A percentile compares a stretch with the other conserved stretches of the same genome.
phyloP scores from a whole-genome alignment of 371 early-diverging fungal genomes.

The Mortierella sp. region DNA sequence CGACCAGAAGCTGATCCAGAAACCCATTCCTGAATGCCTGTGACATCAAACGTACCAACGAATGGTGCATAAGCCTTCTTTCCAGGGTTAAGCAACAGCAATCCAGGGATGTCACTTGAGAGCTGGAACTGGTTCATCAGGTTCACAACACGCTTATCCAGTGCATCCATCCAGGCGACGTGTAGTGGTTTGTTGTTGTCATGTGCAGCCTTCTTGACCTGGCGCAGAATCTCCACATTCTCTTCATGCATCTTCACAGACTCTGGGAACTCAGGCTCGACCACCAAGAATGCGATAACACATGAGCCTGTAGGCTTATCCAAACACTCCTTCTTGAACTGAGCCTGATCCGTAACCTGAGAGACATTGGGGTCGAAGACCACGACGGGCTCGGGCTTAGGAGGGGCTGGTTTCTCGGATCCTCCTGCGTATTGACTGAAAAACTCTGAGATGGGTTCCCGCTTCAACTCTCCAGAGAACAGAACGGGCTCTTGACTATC shows the following conservation, averaged over 20 bases:
- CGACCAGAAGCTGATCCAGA: constrained; percentile 56
- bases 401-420: constrained; percentile 9
- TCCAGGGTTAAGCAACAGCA: constrained; percentile 72
- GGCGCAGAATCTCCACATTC: constrained; percentile 62
- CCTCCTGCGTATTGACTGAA: constrained; percentile 63
- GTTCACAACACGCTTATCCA: constrained; percentile 57
- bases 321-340: constrained; percentile 63
- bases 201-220: constrained; percentile 57
- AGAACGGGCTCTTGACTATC: constrained; percentile 45
- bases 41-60: constrained; percentile 76
- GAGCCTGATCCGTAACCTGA: constrained; percentile 58
- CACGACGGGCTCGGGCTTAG: constrained; percentile 22
- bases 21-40: constrained; percentile 66
- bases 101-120: constrained; percentile 73
- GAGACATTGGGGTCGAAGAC: constrained; percentile 62
- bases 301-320: constrained; percentile 60
- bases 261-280: constrained; percentile 72
- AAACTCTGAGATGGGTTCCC: constrained; percentile 65
- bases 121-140: constrained; percentile 73
- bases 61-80: constrained; percentile 76
- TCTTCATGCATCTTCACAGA: constrained; percentile 62
- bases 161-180: constrained; percentile 76
- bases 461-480: constrained; percentile 61
- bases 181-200: constrained; percentile 55
- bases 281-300: constrained; percentile 68